phyloP scores from a whole-genome alignment of 352 stramenopile species.

The Pythium pyrilobum region DNA sequence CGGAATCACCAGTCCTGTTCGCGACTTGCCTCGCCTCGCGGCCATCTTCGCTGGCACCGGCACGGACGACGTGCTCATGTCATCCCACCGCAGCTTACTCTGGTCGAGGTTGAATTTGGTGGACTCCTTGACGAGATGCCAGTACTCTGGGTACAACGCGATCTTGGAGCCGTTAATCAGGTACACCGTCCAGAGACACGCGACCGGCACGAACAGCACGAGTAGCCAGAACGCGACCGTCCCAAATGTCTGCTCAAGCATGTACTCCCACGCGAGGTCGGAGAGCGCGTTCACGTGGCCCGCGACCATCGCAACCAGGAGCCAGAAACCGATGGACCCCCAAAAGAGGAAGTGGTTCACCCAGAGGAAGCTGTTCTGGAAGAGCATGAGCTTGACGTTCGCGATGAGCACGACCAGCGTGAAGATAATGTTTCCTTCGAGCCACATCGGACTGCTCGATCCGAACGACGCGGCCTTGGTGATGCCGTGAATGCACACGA shows the following conservation, averaged over 20 bases:
- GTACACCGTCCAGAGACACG: constrained; percentile 46
- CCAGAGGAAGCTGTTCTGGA: constrained; percentile 67
- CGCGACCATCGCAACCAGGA: constrained; percentile 52
- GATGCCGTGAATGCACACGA: constrained; percentile 41
- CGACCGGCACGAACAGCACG: constrained; percentile 44
- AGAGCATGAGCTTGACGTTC: constrained; percentile 76
- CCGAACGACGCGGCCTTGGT: constrained; percentile 31
- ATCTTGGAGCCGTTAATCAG: constrained; percentile 49
- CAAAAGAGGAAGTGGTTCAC: constrained; percentile 66
- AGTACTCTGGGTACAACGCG: constrained; percentile 68
- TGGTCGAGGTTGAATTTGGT: constrained; percentile 61
- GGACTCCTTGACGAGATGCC: constrained; percentile 72
- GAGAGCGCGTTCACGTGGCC: constrained; percentile 47
- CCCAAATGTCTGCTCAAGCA: constrained; percentile 58
- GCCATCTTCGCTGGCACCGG: constrained; percentile 28
- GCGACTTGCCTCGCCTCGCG: constrained; percentile 11
- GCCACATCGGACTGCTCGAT: constrained; percentile 57
- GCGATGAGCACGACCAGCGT: constrained; percentile 70
- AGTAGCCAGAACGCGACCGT: constrained; percentile 56
- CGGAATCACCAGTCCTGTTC: constrained; percentile 33
- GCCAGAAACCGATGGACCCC: constrained; percentile 58
- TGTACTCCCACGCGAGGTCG: constrained; percentile 68
- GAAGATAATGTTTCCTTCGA: constrained; percentile 77
- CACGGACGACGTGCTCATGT: constrained; percentile 50
- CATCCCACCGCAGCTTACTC: constrained; percentile 53